Evolutionary conservation across 139 green algal species (phyloP), one percentile per base, ranked within the genome.

Genomic region (Coelastrella sp.): DNA sequence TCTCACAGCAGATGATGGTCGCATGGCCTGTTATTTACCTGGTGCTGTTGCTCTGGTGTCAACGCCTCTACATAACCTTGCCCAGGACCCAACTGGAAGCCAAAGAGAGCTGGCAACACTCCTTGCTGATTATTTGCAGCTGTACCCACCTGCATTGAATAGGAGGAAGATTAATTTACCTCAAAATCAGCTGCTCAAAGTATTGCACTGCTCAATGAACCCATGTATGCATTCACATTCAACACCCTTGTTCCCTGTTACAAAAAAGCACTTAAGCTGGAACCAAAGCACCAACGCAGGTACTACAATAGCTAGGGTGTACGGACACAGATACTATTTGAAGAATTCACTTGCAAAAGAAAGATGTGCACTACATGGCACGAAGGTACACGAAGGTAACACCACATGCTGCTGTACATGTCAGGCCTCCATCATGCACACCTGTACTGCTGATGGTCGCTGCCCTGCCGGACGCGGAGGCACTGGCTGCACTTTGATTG

Each of bases 21-120:
- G n/a, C n/a, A 57, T 57, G 48, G 17, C 48, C 13, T 64, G 53
- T 2, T 13, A 27, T 43, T 76, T 69, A 94, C 91, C 90, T 99
- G 96, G 84, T 99, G 96, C 88, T 98, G 95, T 90, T 98, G 95
- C 89, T 98, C 96, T 0, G 94, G 93, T 3, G 95, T 95, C 15
- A 98, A 85, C 0, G 91, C 92, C 84, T 96, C 93, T 25, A 88
- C 87, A 84, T 92, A 91, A 23, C 79, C 85, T 57, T 89, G 76
- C 84, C 82, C 86, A 69, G 86, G 85, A 1, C 81, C 89, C 13
- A 92, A 68, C 57, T 94, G 90, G 60, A 98, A 90, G 11, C 94
- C 95, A 85, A 98, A 97, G 2, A 98, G 82, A 0, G 95, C 91
- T 3, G 95, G 95, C 11, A 98, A 50, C 34, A 93, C 73, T 5